These are phyloP conservation scores for Ustilago trichophora DNA, from an alignment of 1,284 basidiomycete species.

Conservation along the genomic window DNA sequence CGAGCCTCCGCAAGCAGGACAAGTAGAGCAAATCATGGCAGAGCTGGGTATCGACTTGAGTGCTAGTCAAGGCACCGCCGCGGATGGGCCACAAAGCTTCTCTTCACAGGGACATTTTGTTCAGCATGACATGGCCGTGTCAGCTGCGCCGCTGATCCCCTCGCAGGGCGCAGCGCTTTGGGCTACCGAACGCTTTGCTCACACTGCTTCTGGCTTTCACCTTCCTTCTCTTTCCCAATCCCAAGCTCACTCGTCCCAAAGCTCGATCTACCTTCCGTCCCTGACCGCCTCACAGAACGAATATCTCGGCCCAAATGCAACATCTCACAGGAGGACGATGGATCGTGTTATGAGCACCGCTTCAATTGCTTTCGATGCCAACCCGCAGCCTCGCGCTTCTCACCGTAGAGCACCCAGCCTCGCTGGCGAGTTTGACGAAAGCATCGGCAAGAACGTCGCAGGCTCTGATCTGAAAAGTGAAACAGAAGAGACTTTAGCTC, in stretches of 20 bases:
- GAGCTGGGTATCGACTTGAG: constrained; percentile 27
- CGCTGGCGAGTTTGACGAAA: constrained; percentile 3
- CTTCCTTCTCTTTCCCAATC: constrained; percentile 5
- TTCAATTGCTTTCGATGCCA: constrained; percentile 9
- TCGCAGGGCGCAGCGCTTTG: constrained; percentile 18
- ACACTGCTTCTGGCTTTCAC: background rate
- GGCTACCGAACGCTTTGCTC: constrained; percentile 11
- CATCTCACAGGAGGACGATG: constrained; percentile 23
- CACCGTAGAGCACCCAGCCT: background rate
- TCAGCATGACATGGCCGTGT: background rate
- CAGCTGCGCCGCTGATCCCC: constrained; percentile 12
- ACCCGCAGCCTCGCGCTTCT: constrained; percentile 9
- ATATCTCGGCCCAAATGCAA: constrained; percentile 28
- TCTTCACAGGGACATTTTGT: background rate
- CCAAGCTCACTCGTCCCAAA: constrained; percentile 25
- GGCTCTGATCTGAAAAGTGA: background rate
- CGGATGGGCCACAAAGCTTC: constrained; percentile 1
- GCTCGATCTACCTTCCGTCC: constrained; percentile 25
- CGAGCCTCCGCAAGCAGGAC: constrained; percentile 15
- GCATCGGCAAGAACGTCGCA: background rate
- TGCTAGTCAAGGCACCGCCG: constrained; percentile 1
- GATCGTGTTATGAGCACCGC: constrained; percentile 18
- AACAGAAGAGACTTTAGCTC: background rate
- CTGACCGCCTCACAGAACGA: constrained; percentile 26
- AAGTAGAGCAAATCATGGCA: constrained; percentile 32